Percentiles rank a stretch among this genome's conserved stretches.
These are phyloP conservation scores for Ophiocordyceps robertsii DNA, from an alignment of 2,329 filamentous ascomycete genomes.

Conservation along the genomic window DNA sequence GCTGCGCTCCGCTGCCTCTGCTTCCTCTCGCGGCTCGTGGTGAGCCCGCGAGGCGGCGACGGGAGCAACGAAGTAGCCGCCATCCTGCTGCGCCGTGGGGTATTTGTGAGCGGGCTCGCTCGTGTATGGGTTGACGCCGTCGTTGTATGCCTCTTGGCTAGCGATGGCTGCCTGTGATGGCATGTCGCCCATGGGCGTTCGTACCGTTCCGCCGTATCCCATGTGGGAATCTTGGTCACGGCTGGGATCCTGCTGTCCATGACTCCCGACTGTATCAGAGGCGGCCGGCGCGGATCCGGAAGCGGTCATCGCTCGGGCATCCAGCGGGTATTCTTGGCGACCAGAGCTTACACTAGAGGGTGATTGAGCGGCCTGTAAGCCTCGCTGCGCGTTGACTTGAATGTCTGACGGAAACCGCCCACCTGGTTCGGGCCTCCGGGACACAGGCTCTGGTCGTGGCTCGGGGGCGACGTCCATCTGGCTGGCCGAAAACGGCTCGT, in stretches of 20 bases:
- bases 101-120: conserved; percentile 24
- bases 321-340: conserved; percentile 26
- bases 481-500: conserved; percentile 45
- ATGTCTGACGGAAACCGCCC: conserved; percentile 94
- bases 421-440: conserved; percentile 73
- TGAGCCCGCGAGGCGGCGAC: conserved; percentile 7
- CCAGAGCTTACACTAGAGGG: conserved; percentile 72
- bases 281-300: conserved; percentile 35
- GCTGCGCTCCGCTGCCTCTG: background rate
- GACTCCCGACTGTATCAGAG: conserved; percentile 15
- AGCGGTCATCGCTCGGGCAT: conserved; percentile 46
- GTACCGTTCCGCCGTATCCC: conserved; percentile 32
- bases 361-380: conserved; percentile 67
- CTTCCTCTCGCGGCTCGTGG: conserved; percentile 2
- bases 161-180: conserved; percentile 37
- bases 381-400: conserved; percentile 62
- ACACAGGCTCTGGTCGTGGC: conserved; percentile 34
- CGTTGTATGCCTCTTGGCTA: conserved; percentile 34
- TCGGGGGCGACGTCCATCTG: conserved; percentile 29
- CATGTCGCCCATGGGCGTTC: conserved; percentile 31
- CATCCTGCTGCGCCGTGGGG: conserved; percentile 6
- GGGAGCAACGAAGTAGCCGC: conserved; percentile 8
- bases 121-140: conserved; percentile 46
- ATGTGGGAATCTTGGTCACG: conserved; percentile 6
- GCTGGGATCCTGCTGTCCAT: conserved; percentile 13